Conservation (phyloP, 176 grass and related monocot genomes). For the Saccharum officinarum region DNA sequence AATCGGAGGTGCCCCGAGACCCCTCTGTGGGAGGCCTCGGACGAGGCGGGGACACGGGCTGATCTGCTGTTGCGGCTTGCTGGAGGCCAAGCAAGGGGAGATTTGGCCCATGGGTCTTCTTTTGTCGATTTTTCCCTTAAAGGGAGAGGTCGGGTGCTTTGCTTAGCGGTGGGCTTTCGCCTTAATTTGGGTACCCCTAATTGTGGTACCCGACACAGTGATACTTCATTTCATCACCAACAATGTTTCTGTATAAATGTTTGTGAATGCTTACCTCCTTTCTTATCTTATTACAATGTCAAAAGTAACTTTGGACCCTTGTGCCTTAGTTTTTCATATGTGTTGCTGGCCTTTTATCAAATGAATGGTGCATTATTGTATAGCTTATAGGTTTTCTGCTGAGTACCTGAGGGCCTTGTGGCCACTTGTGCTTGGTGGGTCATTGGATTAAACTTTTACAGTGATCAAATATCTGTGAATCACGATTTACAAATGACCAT, state of each 20-base stretch:
- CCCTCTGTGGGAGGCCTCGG: too few species aligned
- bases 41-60: too few species aligned
- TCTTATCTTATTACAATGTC: not conserved
- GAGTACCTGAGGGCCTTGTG: not conserved
- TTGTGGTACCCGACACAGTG: too few species aligned
- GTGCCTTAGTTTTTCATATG: not conserved
- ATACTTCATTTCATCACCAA: conserved; percentile 8
- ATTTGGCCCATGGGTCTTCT: too few species aligned
- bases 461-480: conserved; percentile 4
- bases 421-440: not conserved
- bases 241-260: conserved; percentile 19
- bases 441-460: conserved; percentile 10
- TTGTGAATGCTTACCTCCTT: not conserved
- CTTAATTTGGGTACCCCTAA: too few species aligned
- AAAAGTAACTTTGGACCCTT: not conserved
- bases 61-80: too few species aligned
- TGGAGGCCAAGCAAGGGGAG: too few species aligned
- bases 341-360: not conserved
- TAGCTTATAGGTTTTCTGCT: conserved; percentile 19
- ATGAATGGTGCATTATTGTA: not conserved
- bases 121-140: too few species aligned
- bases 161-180: too few species aligned
- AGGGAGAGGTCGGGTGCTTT: too few species aligned
- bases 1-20: too few species aligned
- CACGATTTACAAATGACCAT: not conserved